Base-by-base conservation (phyloP, 148 eudicot species). In the Cornus kousa region DNA sequence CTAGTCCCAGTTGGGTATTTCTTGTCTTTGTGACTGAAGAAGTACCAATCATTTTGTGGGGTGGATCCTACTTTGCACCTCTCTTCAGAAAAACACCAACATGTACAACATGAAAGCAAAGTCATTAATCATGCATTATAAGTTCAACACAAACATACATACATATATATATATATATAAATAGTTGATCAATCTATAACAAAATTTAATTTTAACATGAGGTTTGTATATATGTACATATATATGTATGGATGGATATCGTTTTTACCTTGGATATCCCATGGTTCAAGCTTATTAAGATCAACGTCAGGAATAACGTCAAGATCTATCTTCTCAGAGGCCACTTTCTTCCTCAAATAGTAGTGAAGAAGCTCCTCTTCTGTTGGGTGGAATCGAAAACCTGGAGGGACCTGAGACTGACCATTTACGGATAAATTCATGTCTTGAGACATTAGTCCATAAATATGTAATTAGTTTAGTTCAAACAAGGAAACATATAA, bases 11-110 rank as follows among this genome's bases (percentile, higher is more conserved):
- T 91, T 5, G 89, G 91, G 71, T 93, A 93, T 50, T 93, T 93
- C 86, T 93, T 93, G 80, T 91, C 93, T 78, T 91, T 91, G 82
- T 91, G 89, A 65, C 94, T 93, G 72, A 93, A 93, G 71, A 91
- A 89, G 76, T 93, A 93, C 97, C 97, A 93, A 31, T 91, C 90
- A 67, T 79, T 90, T 78, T 88, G 28, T 28, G 28, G 90, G 3
- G 83, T 80, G 31, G 88, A 81, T 32, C 93, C 93, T 68, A 90
- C 86, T 73, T 75, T 85, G 83, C 93, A 90, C 72, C 71, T 88
- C 77, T 87, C 93, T 90, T 72, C 84, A 84, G 31, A 81, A 73
- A 59, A 2, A 9, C 31, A 35, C 33, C 12, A 31, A 5, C 66
- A 43, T 4, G 9, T 6, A 43, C 28, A 28, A 28, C 28, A 28